Conservation (phyloP, 1,284 basidiomycete species). For the Clitocybe nebularis region DNA sequence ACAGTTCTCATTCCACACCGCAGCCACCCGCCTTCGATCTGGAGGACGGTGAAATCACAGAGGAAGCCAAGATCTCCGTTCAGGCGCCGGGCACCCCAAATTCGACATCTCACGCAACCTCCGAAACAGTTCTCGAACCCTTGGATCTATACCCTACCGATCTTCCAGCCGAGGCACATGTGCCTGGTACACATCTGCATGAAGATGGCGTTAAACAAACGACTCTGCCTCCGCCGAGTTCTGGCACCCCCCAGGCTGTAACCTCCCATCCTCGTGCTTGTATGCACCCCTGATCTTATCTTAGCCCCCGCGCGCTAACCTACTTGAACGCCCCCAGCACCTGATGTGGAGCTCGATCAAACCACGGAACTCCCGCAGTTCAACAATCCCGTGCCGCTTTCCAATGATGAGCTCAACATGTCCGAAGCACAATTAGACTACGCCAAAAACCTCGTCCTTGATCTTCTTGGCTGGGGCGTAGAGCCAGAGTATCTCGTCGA, state of each 20-base stretch:
- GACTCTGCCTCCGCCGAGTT: too few relatives aligned
- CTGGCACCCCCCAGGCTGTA: constrained; percentile 1
- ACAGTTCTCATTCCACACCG: too few relatives aligned
- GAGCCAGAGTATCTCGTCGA: constrained; percentile 39
- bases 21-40: constrained; percentile 28
- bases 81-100: neutral
- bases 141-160: too few relatives aligned
- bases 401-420: constrained; percentile 28
- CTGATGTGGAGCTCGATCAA: constrained; percentile 2
- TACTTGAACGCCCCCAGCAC: neutral
- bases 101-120: neutral
- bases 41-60: constrained; percentile 25
- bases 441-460: constrained; percentile 38
- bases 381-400: constrained; percentile 15
- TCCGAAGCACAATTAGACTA: too few relatives aligned
- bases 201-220: too few relatives aligned
- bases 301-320: neutral
- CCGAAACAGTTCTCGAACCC: neutral
- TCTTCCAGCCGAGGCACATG: too few relatives aligned
- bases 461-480: constrained; percentile 43
- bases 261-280: neutral
- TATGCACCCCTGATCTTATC: neutral
- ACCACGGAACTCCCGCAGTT: neutral
- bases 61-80: constrained; percentile 21
- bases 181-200: too few relatives aligned